Base-by-base conservation (phyloP, 306 rosid genomes). In the Hippophae rhamnoides region DNA sequence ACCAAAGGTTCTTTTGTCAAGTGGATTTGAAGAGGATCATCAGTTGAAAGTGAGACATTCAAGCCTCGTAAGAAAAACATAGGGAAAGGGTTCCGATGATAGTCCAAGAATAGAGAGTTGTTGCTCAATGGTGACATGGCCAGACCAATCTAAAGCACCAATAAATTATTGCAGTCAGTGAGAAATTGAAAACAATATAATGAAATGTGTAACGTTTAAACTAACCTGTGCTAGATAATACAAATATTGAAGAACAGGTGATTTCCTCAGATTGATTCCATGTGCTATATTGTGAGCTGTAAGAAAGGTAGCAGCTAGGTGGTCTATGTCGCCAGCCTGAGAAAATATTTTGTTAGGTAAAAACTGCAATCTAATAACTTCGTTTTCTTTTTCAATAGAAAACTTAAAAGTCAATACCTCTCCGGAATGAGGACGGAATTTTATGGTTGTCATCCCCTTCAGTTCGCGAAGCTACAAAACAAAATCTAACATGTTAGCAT, bases 81-180 rank as follows among this genome's bases (percentile, higher is more conserved):
- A 5, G 98, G 98, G 31, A 92, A 73, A 42, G 98, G 98, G 68
- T 92, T 92, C 65, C 96, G 90, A 71, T 92, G 98, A 77, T 92
- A 92, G 83, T 87, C 96, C 68, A 92, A 78, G 76, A 92, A 92
- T 44, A 92, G 69, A 23, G 98, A 92, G 78, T 92, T 92, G 65
- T 92, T 92, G 81, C 98, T 92, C 76, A 92, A 72, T 12, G 98
- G 98, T 61, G 98, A 92, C 98, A 92, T 87, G 38, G 96, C 98
- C 62, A 92, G 81, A 63, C 98, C 98, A 76, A 92, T 78, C 98
- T 92, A 79, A 64, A 41, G 52, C 13, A 63, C 56, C 41, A 58
- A 62, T 43, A 55, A 26, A 23, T 23, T 5, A 43, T 31, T 3
- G 51, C 2, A 11, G 58, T 6, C 57, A 68, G 46, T 50, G 23